Conservation (phyloP, 768 basidiomycete genomes). For the Kwoniella sp. region DNA sequence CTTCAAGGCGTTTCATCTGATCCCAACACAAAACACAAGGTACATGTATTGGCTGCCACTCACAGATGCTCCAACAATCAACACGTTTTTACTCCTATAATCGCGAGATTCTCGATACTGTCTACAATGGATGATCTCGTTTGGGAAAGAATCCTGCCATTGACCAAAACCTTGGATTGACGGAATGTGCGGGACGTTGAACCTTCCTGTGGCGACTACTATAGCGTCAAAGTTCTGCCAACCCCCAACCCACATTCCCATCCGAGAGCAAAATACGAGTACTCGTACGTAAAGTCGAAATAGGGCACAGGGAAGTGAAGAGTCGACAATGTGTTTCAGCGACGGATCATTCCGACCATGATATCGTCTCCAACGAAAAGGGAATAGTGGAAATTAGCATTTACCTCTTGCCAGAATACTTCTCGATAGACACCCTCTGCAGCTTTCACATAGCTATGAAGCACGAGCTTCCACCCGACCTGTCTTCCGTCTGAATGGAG, state of each 20-base stretch:
- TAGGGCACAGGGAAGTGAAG: too few species aligned
- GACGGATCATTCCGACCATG: too few species aligned
- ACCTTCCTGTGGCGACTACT: slow-evolving; percentile 50
- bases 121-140: slow-evolving; percentile 18
- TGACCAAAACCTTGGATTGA: slow-evolving; percentile 54
- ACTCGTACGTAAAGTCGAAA: too few species aligned
- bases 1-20: too few species aligned
- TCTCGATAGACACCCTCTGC: slow-evolving; percentile 6
- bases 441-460: background rate
- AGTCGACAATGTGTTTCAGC: too few species aligned
- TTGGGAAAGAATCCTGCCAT: slow-evolving; percentile 51
- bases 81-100: slow-evolving; percentile 48
- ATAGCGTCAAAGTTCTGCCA: slow-evolving; percentile 53
- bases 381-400: too few species aligned
- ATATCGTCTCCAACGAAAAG: too few species aligned
- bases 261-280: background rate
- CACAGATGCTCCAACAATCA: slow-evolving; percentile 59
- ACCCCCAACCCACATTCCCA: too few species aligned
- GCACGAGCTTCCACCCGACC: slow-evolving; percentile 8
- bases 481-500: background rate
- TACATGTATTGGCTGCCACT: too few species aligned
- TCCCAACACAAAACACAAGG: too few species aligned
- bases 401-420: slow-evolving; percentile 24
- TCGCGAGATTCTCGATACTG: slow-evolving; percentile 17
- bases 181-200: slow-evolving; percentile 39